These are phyloP conservation scores for Myxozyma melibiosi DNA, from an alignment of 805 yeast species.

Conservation along the genomic window DNA sequence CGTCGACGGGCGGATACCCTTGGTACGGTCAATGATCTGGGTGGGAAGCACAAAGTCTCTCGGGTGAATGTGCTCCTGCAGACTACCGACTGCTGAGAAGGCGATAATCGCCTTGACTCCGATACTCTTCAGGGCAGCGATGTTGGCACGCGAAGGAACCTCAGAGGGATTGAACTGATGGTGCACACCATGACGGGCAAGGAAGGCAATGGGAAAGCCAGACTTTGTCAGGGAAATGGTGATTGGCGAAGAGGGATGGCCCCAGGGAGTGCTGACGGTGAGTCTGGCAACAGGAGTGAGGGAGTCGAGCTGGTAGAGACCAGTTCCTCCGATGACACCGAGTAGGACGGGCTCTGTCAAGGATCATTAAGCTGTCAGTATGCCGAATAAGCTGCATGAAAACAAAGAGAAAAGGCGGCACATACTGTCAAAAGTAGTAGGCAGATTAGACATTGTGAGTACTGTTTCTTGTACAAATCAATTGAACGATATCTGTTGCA, in stretches of 20 bases:
- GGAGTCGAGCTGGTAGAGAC: constrained; percentile 84
- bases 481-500: not conserved
- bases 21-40: constrained; percentile 95
- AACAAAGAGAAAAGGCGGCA: not conserved
- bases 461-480: not conserved
- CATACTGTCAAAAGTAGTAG: constrained; percentile 37
- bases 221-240: constrained; percentile 76
- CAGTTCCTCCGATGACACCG: constrained; percentile 97
- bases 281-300: constrained; percentile 83
- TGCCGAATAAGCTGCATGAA: not conserved
- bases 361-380: not conserved
- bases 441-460: constrained; percentile 24
- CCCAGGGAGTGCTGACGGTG: constrained; percentile 93
- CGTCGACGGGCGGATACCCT: constrained; percentile 88
- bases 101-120: constrained; percentile 90
- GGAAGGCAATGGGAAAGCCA: constrained; percentile 87
- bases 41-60: constrained; percentile 96
- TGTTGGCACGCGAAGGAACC: constrained; percentile 91
- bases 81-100: constrained; percentile 94
- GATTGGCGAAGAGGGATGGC: constrained; percentile 90
- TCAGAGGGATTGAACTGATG: constrained; percentile 89
- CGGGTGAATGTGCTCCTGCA: constrained; percentile 85
- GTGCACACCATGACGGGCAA: constrained; percentile 91
- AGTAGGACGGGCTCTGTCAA: constrained; percentile 63
- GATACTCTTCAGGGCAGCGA: constrained; percentile 86